These are phyloP conservation scores for Pleoardoris graminearum DNA, from an alignment of 2,329 filamentous ascomycete species.

Conservation along the genomic window DNA sequence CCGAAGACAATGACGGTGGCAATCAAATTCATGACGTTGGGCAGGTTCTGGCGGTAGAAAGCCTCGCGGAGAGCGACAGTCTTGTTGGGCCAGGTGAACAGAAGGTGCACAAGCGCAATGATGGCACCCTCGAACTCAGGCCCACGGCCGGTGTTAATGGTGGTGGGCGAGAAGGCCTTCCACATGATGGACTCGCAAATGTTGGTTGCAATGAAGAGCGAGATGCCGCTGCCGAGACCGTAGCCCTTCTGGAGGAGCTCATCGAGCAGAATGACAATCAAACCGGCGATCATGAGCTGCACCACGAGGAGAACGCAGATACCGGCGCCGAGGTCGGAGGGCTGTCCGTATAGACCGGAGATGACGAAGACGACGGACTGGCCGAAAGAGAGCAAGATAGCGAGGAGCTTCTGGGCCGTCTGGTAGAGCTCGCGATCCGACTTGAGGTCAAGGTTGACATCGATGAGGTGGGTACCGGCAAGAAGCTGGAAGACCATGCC, in stretches of 20 bases:
- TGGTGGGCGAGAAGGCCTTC: constrained; percentile 99
- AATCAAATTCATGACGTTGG: constrained; percentile 98
- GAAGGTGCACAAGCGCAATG: constrained; percentile 95
- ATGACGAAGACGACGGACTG: constrained; percentile 98
- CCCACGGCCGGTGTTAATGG: constrained; percentile 98
- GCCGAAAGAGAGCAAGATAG: constrained; percentile 95
- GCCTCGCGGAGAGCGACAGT: constrained; percentile 96
- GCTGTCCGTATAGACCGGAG: constrained; percentile 89
- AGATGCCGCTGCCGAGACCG: constrained; percentile 96
- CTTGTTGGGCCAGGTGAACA: constrained; percentile 99
- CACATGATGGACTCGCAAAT: constrained; percentile 99
- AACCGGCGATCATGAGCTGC: constrained; percentile 93
- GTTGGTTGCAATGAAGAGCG: constrained; percentile 99
- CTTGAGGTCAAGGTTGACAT: constrained; percentile 99
- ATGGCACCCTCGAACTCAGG: constrained; percentile 99
- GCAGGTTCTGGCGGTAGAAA: constrained; percentile 98
- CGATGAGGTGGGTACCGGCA: constrained; percentile 98
- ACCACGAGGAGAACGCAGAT: constrained; percentile 98
- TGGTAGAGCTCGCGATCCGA: constrained; percentile 99
- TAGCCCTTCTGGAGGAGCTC: constrained; percentile 99
- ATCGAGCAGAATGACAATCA: constrained; percentile 98
- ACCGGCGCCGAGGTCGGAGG: constrained; percentile 93
- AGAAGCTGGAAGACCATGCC: constrained; percentile 99
- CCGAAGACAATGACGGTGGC: constrained; percentile 92
- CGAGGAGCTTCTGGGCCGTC: constrained; percentile 90